These are phyloP conservation scores for Zangia roseola DNA, from an alignment of 768 basidiomycete genomes.

Conservation along the genomic window DNA sequence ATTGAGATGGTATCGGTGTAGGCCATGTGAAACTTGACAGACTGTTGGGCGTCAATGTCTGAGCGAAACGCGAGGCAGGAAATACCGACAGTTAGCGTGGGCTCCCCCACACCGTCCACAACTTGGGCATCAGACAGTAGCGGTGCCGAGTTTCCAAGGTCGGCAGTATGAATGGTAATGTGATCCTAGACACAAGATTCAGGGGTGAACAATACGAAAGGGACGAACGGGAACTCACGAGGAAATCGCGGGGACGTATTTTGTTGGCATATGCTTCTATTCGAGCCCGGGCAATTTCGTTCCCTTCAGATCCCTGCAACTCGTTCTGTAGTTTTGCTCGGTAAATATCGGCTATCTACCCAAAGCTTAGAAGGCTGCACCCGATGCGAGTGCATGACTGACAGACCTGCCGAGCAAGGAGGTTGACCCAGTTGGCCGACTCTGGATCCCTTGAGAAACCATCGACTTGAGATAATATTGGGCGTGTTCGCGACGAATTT, in stretches of 20 bases:
- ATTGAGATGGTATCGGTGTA: conserved; percentile 85
- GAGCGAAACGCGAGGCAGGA: not conserved
- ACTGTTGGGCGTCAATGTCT: conserved; percentile 42
- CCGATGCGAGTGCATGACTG: not conserved
- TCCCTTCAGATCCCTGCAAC: conserved; percentile 67
- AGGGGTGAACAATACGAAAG: not conserved
- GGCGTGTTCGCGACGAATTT: conserved; percentile 39
- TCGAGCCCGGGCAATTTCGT: conserved; percentile 76
- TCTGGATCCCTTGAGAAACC: conserved; percentile 43
- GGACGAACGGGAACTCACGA: conserved; percentile 43
- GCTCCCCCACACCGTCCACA: conserved; percentile 11
- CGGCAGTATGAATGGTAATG: conserved; percentile 81
- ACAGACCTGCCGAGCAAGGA: conserved; percentile 75
- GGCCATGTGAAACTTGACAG: conserved; percentile 78
- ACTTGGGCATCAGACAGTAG: conserved; percentile 68
- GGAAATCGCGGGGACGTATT: conserved; percentile 64
- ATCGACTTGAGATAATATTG: conserved; percentile 13
- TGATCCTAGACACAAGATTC: conserved; percentile 58
- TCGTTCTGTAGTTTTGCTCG: conserved; percentile 74
- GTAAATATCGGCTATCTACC: conserved; percentile 69
- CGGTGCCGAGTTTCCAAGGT: conserved; percentile 82
- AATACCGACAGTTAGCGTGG: conserved; percentile 33
- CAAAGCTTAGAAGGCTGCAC: not conserved
- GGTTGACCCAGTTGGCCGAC: conserved; percentile 90
- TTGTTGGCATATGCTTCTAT: conserved; percentile 83